Conservation (phyloP, 2,329 filamentous ascomycete species). For the Leptographium radiaticola region DNA sequence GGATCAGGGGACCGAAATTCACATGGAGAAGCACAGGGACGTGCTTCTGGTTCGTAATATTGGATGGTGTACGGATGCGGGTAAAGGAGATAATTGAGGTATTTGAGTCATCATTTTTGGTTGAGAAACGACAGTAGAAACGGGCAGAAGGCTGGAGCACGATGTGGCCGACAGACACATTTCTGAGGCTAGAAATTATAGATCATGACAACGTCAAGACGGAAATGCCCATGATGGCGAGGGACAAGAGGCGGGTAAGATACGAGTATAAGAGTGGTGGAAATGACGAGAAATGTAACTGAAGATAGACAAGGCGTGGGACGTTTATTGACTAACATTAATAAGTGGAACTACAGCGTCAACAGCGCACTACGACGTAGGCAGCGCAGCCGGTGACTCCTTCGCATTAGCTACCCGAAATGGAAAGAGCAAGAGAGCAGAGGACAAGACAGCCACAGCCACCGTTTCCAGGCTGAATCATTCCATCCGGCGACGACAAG, state of each 20-base stretch:
- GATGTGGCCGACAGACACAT: neutral
- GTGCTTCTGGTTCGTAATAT: neutral
- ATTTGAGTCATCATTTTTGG: slow-evolving; percentile 10
- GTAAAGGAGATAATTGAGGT: neutral
- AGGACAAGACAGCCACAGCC: neutral
- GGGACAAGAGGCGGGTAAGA: neutral
- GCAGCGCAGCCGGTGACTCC: neutral
- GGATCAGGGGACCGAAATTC: neutral
- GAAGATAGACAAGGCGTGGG: neutral
- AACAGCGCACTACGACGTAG: neutral
- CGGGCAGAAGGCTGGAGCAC: neutral
- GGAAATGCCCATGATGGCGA: neutral
- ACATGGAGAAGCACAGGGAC: neutral
- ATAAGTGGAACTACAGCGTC: neutral
- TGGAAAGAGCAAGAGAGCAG: neutral
- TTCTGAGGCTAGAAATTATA: neutral
- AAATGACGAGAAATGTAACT: no score
- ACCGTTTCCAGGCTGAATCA: no score
- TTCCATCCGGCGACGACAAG: no score
- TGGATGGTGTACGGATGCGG: slow-evolving; percentile 1
- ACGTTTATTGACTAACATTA: neutral
- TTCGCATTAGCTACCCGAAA: neutral
- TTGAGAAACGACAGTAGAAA: neutral
- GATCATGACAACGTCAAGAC: neutral
- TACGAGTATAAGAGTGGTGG: neutral